A percentile compares a stretch with the other conserved stretches of the same genome.
Conservation (phyloP, 139 green algal genomes). For the Chlorella sp. region DNA sequence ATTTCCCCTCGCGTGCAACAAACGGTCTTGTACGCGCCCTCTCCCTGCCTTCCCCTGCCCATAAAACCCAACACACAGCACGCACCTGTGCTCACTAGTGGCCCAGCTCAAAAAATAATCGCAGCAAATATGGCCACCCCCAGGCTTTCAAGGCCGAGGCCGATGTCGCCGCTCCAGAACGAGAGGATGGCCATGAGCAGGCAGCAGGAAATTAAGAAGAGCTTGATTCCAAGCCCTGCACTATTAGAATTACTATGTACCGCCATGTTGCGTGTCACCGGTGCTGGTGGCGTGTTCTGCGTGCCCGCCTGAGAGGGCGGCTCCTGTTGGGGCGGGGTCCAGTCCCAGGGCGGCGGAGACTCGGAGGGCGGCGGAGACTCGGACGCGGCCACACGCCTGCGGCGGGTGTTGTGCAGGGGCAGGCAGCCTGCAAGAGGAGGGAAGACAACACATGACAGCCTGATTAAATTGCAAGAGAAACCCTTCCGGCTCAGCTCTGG, state of each 20-base stretch:
- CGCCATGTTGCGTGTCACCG: too few relatives aligned
- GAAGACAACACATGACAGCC: not conserved
- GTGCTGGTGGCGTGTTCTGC: not conserved
- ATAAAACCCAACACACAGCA: not conserved
- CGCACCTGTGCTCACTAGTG: not conserved
- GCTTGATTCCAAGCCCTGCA: not conserved
- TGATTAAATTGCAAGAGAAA: not conserved
- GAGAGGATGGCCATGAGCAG: not conserved
- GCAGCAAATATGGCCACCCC: not conserved
- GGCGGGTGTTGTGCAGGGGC: not conserved
- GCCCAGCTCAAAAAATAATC: not conserved
- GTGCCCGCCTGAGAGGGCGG: not conserved
- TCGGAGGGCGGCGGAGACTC: not conserved
- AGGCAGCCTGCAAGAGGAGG: not conserved
- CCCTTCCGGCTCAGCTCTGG: too few relatives aligned
- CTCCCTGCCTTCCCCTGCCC: not conserved
- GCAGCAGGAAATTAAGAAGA: not conserved
- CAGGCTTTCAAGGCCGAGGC: not conserved
- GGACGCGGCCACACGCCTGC: too few relatives aligned
- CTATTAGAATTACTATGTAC: not conserved
- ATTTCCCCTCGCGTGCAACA: not conserved
- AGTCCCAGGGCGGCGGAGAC: too few relatives aligned
- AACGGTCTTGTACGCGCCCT: not conserved
- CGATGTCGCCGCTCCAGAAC: not conserved
- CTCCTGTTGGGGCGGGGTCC: not conserved